phyloP scores from a whole-genome alignment of 192 early-diverging fungal genomes.

The Diversispora eburnea region DNA sequence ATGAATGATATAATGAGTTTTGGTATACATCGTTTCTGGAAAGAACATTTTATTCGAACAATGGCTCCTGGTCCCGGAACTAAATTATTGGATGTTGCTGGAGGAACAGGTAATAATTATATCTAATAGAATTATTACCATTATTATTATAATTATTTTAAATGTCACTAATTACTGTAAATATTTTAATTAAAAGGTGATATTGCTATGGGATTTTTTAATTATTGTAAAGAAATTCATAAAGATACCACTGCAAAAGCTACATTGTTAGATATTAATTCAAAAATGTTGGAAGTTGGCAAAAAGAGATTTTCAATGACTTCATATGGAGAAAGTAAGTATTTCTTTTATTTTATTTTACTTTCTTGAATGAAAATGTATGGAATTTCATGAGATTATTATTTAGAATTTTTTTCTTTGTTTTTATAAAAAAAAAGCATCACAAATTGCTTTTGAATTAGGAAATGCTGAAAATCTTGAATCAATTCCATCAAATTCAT shows the following conservation, averaged over 20 bases:
- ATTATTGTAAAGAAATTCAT: constrained; percentile 72
- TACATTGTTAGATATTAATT: constrained; percentile 94
- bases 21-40: constrained; percentile 95
- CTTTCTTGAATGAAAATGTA: background rate
- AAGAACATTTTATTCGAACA: constrained; percentile 84
- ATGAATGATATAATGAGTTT: constrained; percentile 98
- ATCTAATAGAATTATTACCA: background rate
- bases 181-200: constrained; percentile 57
- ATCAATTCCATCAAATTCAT: constrained; percentile 66
- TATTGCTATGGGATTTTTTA: constrained; percentile 92
- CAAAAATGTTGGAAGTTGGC: constrained; percentile 91
- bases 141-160: background rate
- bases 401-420: background rate
- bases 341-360: background rate
- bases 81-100: constrained; percentile 92
- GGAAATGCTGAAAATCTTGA: constrained; percentile 89
- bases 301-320: constrained; percentile 64
- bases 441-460: constrained; percentile 69
- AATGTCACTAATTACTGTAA: background rate
- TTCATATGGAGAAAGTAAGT: constrained; percentile 48
- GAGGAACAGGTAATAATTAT: constrained; percentile 77
- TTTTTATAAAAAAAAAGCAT: constrained; percentile 33
- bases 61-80: constrained; percentile 80
- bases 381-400: background rate
- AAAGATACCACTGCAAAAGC: constrained; percentile 63